Percentiles rank a stretch among this genome's conserved stretches.
Evolutionary conservation across 768 basidiomycete genomes (phyloP).

Genomic region (Lactarius vividus): DNA sequence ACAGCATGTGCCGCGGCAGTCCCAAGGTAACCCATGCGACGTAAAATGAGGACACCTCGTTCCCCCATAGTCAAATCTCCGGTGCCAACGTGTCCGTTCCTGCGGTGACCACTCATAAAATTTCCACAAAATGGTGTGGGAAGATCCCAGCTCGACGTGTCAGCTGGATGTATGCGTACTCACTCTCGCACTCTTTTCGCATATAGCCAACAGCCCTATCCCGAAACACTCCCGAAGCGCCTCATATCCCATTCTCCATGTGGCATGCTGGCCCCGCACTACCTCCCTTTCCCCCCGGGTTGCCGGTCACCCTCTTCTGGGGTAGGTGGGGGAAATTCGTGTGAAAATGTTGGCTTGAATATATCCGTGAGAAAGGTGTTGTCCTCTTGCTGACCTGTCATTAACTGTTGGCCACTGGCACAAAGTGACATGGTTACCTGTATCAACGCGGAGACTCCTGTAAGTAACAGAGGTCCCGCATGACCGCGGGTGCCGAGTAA

Average conservation of each 20-base stretch:
- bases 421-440: background rate
- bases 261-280: background rate
- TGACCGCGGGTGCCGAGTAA: background rate
- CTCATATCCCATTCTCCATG: background rate
- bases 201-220: background rate
- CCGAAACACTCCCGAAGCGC: background rate
- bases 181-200: background rate
- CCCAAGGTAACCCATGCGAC: background rate
- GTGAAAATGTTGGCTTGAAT: background rate
- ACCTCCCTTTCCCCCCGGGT: background rate
- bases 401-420: background rate
- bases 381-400: background rate
- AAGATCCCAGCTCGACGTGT: constrained; percentile 7
- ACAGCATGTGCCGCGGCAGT: background rate
- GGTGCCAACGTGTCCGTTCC: background rate
- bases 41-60: background rate
- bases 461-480: background rate
- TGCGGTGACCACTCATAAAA: background rate
- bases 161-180: background rate
- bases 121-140: constrained; percentile 3
- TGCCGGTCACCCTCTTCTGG: background rate
- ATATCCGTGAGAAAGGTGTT: background rate
- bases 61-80: constrained; percentile 5
- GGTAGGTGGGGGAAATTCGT: background rate
- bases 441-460: background rate